A percentile compares a stretch with the other conserved stretches of the same genome.
Conservation (phyloP, 169 alveolate genomes). For the Besnoitia besnoiti region DNA sequence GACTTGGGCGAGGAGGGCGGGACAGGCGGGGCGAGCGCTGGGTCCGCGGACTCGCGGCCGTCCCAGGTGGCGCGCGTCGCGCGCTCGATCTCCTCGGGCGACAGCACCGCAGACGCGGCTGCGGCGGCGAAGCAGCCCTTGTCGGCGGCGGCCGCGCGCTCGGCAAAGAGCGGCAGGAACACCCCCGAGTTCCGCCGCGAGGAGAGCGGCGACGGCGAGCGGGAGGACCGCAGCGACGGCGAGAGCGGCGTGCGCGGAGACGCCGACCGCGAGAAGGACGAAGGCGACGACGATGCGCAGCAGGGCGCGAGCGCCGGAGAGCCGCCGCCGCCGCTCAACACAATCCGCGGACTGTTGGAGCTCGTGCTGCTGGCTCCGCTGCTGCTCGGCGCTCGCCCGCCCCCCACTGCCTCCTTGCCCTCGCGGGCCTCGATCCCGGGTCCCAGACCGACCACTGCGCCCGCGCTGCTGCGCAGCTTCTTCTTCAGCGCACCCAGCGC, state of each 20-base stretch:
- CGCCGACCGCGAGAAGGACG: conserved; percentile 33
- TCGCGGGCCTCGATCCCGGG: neutral
- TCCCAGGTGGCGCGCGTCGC: conserved; percentile 80
- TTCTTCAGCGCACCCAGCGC: neutral
- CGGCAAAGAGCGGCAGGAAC: neutral
- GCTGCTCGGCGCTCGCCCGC: neutral
- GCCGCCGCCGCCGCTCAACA: neutral
- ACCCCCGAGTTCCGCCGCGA: neutral
- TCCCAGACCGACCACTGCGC: neutral
- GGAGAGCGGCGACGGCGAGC: conserved; percentile 35
- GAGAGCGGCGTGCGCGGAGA: conserved; percentile 23
- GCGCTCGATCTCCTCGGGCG: conserved; percentile 67
- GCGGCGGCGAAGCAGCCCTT: neutral
- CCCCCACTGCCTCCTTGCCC: neutral
- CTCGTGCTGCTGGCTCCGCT: neutral
- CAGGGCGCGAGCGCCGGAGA: neutral
- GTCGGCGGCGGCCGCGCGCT: neutral
- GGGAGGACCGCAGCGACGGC: conserved; percentile 13
- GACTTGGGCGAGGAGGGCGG: conserved; percentile 71
- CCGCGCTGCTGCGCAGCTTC: neutral
- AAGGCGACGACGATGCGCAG: neutral
- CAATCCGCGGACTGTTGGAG: neutral
- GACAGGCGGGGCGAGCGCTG: conserved; percentile 77
- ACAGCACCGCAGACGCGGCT: neutral
- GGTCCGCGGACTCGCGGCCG: conserved; percentile 77